Evolutionary conservation across 1,284 basidiomycete species (phyloP), one percentile per base, ranked within the genome.

Genomic region (Wallemia hederae): DNA sequence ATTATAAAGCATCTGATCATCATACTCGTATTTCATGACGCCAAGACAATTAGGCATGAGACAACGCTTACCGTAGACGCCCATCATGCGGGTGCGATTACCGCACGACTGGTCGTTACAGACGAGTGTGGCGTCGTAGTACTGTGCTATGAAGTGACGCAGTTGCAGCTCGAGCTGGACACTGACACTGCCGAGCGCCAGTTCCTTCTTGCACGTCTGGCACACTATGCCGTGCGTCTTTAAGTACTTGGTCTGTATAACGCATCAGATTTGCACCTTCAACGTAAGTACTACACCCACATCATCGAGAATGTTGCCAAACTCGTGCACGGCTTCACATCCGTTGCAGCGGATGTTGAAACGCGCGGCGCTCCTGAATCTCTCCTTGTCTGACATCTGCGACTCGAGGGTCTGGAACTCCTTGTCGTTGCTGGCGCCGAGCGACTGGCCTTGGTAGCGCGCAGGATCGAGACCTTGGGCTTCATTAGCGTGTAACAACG

Each of bases 41-140:
- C 85, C 85, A 61, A 69, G 74, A 70, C 90, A 94, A 22, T 73
- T 78, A 11, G 71, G 71, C 58, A 76, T 76, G 62, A 90, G 70
- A 68, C 90, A 96, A 59, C 81, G 74, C 56, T 80, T 77, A 7
- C 88, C 88, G 69, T 91, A 94, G 0, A 97, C 88, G 55, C 85
- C 77, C 81, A 94, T 89, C 76, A 81, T 83, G 25, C 90, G 76
- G n/a, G 90, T 90, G 24, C 81, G 76, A 61, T 81, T 77, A 9
- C 79, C 78, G 69, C 94, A 99, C 1, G 81, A 83, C 27, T 79
- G 74, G 64, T 96, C 92, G 65, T 87, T 78, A 71, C 94, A 99
- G 14, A 85, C 74, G 0, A 79, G 82, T 83, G 85, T 90, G 3
- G 81, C 81, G 66, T 92, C 79, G 69, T 98, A 98, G 72, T 92